These are phyloP conservation scores for Keithomyces neogunnii DNA, from an alignment of 2,329 filamentous ascomycete species.

Conservation along the genomic window DNA sequence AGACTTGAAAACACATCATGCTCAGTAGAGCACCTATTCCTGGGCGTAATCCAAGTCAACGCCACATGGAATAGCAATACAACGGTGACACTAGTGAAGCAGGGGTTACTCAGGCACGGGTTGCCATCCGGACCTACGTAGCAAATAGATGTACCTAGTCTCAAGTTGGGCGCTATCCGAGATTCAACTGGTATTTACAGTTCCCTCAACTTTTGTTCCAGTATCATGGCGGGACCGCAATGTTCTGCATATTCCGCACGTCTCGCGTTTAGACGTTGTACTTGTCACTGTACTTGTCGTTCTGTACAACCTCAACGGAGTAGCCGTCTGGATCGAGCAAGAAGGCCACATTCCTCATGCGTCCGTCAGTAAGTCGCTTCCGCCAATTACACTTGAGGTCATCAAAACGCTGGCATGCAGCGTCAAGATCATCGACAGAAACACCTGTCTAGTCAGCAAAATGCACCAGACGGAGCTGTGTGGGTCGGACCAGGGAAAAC, in stretches of 20 bases:
- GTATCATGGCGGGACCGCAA: background rate
- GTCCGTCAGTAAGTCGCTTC: slow-evolving; percentile 86
- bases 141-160: too few relatives aligned
- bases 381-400: slow-evolving; percentile 78
- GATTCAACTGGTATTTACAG: too few relatives aligned
- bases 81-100: too few relatives aligned
- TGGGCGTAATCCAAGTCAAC: too few relatives aligned
- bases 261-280: background rate
- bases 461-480: background rate
- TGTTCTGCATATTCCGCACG: background rate
- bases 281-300: slow-evolving; percentile 37
- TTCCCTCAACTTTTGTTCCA: background rate
- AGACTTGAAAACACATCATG: too few relatives aligned
- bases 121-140: too few relatives aligned
- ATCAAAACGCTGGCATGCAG: slow-evolving; percentile 81
- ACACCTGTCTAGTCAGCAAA: slow-evolving; percentile 44
- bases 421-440: slow-evolving; percentile 79
- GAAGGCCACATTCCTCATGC: slow-evolving; percentile 92
- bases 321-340: slow-evolving; percentile 81
- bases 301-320: slow-evolving; percentile 76
- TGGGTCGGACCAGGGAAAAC: background rate
- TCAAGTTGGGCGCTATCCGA: too few relatives aligned
- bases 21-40: too few relatives aligned
- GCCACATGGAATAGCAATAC: too few relatives aligned
- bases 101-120: too few relatives aligned